A percentile compares a stretch with the other conserved stretches of the same genome.
phyloP scores from a whole-genome alignment of 192 early-diverging fungal genomes.

The Jimgerdemannia lactiflua region DNA sequence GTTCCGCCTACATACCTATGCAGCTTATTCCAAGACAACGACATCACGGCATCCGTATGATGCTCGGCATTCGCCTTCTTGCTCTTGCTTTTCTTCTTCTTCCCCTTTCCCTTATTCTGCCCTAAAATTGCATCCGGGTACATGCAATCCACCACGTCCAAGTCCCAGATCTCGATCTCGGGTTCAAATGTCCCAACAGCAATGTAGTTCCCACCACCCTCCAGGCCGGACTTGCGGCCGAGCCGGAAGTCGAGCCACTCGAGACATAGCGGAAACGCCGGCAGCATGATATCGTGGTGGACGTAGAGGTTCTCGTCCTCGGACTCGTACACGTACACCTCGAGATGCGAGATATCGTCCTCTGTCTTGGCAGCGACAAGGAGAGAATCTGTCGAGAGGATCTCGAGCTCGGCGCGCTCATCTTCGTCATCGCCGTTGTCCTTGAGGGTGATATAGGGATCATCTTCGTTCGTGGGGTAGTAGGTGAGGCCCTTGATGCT shows the following conservation, averaged over 20 bases:
- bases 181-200: conserved; percentile 98
- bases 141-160: conserved; percentile 88
- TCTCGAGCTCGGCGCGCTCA: conserved; percentile 45
- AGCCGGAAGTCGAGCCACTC: conserved; percentile 96
- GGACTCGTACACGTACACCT: conserved; percentile 89
- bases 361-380: conserved; percentile 94
- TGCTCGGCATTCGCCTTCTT: conserved; percentile 68
- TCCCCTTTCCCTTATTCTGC: conserved; percentile 12
- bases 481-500: conserved; percentile 89
- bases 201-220: conserved; percentile 78
- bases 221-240: conserved; percentile 56
- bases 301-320: conserved; percentile 88
- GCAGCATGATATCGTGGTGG: conserved; percentile 98
- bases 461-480: conserved; percentile 73
- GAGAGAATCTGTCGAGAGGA: conserved; percentile 81
- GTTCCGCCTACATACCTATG: conserved; percentile 33
- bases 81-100: conserved; percentile 45
- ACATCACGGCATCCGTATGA: conserved; percentile 96
- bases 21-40: conserved; percentile 88
- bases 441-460: conserved; percentile 79
- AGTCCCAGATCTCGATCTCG: conserved; percentile 98
- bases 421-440: conserved; percentile 85
- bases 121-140: conserved; percentile 93
- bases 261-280: conserved; percentile 91
- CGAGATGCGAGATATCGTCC: conserved; percentile 95